phyloP scores from a whole-genome alignment of 495 filamentous ascomycete genomes.

The Cercophora samala region DNA sequence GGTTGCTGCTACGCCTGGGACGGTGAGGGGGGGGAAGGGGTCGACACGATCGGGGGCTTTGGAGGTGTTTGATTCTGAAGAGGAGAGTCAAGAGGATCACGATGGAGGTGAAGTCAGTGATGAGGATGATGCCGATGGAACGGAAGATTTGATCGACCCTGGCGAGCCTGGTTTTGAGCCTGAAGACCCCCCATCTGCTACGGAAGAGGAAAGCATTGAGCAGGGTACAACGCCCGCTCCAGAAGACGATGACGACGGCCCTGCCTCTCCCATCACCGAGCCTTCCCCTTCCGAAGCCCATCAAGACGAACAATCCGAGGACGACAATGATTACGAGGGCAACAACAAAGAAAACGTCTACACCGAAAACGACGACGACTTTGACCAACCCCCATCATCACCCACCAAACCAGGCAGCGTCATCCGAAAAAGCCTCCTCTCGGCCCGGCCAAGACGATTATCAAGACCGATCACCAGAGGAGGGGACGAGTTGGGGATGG shows the following conservation, averaged over 20 bases:
- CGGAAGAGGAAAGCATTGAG: background rate
- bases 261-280: slow-evolving; percentile 13
- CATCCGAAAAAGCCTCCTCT: slow-evolving; percentile 4
- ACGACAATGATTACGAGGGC: background rate
- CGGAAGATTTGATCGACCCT: background rate
- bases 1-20: slow-evolving; percentile 34
- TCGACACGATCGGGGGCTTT: background rate
- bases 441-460: slow-evolving; percentile 16
- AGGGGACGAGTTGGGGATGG: slow-evolving; percentile 16
- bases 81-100: slow-evolving; percentile 7
- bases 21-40: background rate
- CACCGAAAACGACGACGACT: background rate
- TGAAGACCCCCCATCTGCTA: background rate
- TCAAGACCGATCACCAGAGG: slow-evolving; percentile 12
- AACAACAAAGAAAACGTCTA: background rate
- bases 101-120: slow-evolving; percentile 2
- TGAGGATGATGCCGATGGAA: background rate
- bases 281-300: background rate
- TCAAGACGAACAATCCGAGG: background rate
- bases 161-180: slow-evolving; percentile 3
- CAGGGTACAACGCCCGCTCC: background rate
- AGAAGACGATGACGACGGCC: slow-evolving; percentile 1
- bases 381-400: background rate
- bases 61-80: background rate
- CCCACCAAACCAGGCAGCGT: background rate